Percentiles rank a stretch among this genome's conserved stretches.
phyloP scores from a whole-genome alignment of 2,329 filamentous ascomycete species.

The Ophiocordyceps camponoti-leonardi region DNA sequence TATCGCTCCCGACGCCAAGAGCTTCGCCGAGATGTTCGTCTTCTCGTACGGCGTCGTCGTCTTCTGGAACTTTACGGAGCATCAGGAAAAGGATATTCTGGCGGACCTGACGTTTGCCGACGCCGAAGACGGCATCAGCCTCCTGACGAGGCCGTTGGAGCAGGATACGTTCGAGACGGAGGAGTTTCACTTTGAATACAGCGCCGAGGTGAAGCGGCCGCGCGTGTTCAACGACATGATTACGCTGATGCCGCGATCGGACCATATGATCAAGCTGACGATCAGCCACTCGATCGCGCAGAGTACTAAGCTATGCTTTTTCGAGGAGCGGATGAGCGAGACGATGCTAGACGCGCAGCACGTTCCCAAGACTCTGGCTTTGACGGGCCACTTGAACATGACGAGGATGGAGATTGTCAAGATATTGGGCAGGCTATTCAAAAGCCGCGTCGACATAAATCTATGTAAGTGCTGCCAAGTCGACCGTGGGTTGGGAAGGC shows the following conservation, averaged over 20 bases:
- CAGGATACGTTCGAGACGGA: constrained; percentile 94
- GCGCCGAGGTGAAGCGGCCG: constrained; percentile 65
- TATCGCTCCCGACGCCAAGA: constrained; percentile 53
- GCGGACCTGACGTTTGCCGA: constrained; percentile 85
- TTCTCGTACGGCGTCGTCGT: constrained; percentile 96
- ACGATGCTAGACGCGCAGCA: constrained; percentile 90
- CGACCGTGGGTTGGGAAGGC: too few relatives aligned
- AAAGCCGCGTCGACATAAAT: constrained; percentile 90
- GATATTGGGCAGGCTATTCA: constrained; percentile 80
- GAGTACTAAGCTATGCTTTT: constrained; percentile 89
- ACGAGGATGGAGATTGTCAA: constrained; percentile 80
- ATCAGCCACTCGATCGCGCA: constrained; percentile 97
- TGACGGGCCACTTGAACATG: constrained; percentile 86
- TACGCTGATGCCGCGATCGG: constrained; percentile 69
- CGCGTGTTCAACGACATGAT: constrained; percentile 99
- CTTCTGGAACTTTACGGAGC: constrained; percentile 96
- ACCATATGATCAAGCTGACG: constrained; percentile 97
- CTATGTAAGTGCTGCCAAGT: constrained; percentile 66
- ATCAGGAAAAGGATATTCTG: constrained; percentile 90
- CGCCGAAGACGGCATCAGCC: constrained; percentile 41
- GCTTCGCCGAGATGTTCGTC: constrained; percentile 89
- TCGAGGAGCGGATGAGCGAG: constrained; percentile 87
- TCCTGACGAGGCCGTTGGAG: constrained; percentile 64
- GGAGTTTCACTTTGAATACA: constrained; percentile 98
- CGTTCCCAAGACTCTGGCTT: constrained; percentile 72